A percentile compares a stretch with the other conserved stretches of the same genome.
Conservation (phyloP, 176 grass and related monocot species). For the Thinopyrum elongatum region DNA sequence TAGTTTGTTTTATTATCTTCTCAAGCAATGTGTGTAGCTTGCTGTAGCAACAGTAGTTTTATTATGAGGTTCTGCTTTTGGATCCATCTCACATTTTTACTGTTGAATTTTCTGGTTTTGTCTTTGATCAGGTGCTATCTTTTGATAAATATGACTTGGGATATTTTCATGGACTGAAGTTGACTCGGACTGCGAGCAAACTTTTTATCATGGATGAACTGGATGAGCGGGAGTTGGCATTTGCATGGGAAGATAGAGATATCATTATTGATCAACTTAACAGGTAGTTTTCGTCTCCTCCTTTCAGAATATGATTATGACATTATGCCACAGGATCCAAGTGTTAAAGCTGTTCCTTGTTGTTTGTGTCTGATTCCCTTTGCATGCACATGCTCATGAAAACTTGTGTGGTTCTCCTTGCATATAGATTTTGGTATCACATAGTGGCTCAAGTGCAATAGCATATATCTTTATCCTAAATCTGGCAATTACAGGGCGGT, state of each 20-base stretch:
- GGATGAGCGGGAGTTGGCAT: constrained; percentile 50
- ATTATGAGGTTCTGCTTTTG: constrained; percentile 3
- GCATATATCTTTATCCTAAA: constrained; percentile 5
- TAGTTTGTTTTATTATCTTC: constrained; percentile 7
- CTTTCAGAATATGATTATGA: background rate
- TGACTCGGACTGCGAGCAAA: constrained; percentile 48
- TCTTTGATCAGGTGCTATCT: constrained; percentile 44
- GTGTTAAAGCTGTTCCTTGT: background rate
- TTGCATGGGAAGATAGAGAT: constrained; percentile 66
- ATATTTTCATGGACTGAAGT: constrained; percentile 49
- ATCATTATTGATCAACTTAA: constrained; percentile 49
- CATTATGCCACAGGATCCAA: background rate
- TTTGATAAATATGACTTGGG: constrained; percentile 54
- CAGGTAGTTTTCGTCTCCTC: constrained; percentile 15
- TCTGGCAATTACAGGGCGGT: background rate
- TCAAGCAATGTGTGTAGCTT: constrained; percentile 27
- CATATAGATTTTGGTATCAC: background rate
- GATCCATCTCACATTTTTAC: constrained; percentile 16
- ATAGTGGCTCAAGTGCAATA: background rate
- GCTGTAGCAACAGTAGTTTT: constrained; percentile 1
- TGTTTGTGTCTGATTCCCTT: constrained; percentile 1
- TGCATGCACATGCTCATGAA: background rate
- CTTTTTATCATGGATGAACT: constrained; percentile 54
- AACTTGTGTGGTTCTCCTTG: background rate
- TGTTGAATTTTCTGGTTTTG: constrained; percentile 19